Base-by-base conservation (phyloP, 2,329 filamentous ascomycete genomes). In the Ramularia endophylla region DNA sequence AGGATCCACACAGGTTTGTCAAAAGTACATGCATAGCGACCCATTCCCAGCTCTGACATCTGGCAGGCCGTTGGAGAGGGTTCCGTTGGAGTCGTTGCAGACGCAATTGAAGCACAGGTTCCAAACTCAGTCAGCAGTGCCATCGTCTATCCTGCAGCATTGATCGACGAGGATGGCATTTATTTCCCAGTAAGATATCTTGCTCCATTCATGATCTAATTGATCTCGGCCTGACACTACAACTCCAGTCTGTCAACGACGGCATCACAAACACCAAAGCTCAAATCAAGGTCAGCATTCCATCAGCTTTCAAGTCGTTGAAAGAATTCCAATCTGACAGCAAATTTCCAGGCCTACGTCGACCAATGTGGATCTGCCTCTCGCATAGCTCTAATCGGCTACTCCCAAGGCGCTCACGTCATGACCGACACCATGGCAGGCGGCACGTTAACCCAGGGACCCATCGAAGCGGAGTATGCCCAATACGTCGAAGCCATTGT, bases 331-430 rank as follows among this genome's bases (percentile, higher is more conserved):
- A n/a, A n/a, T n/a, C n/a, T n/a, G n/a, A n/a, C n/a, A n/a, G n/a
- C n/a, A n/a, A n/a, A n/a, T n/a, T n/a, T n/a, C n/a, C n/a, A n/a
- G n/a, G 2, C 17, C 8, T 43, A 43, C 30, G 41, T 43, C 22
- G 41, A 19, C 13, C 27, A 29, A 28, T 43, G 41, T 33, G 36
- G 36, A 3, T 28, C 29, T n/a, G 12, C 15, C n/a, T 33, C 27
- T 20, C 56, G 58, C 44, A 60, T 66, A 36, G 64, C 61, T n/a
- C 44, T 66, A 15, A 45, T 65, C 41, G 63, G 63, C 2, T 65
- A 64, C 47, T 59, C 54, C 4, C 60, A 64, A 43, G 59, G 56
- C 35, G 52, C 44, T 8, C 44, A 54, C n/a, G 52, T 55, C 2
- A 36, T 49, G 39, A 50, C 41, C 8, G 44, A 44, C 39, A 34